phyloP scores from a whole-genome alignment of 1,284 basidiomycete species.

The Peniophora sp. region DNA sequence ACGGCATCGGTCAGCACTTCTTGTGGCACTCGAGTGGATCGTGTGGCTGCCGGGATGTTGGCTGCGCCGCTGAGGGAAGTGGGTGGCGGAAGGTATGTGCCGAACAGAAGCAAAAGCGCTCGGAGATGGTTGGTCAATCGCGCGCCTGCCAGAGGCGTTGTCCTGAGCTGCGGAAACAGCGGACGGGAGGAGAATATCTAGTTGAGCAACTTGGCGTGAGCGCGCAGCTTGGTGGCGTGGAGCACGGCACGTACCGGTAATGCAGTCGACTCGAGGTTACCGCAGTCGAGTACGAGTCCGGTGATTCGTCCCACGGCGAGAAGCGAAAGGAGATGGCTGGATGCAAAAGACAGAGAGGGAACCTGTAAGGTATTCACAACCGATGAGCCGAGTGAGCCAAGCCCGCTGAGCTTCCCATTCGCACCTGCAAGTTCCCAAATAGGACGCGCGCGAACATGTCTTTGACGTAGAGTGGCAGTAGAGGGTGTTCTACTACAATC shows the following conservation, averaged over 20 bases:
- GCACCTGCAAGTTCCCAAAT: constrained; percentile 85
- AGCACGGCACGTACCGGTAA: constrained; percentile 60
- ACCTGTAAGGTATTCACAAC: constrained; percentile 43
- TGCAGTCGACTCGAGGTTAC: constrained; percentile 83
- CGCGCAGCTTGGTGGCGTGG: constrained; percentile 1
- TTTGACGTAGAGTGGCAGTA: constrained; percentile 82
- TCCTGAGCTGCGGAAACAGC: constrained; percentile 70
- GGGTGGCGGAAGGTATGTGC: constrained; percentile 72
- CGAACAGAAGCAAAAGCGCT: constrained; percentile 73
- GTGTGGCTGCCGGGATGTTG: constrained; percentile 54
- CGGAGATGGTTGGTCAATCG: constrained; percentile 71
- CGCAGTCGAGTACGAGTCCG: constrained; percentile 88
- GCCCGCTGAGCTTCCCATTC: constrained; percentile 9
- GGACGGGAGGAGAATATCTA: constrained; percentile 88
- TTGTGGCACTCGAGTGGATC: constrained; percentile 59
- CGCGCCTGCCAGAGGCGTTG: constrained; percentile 77
- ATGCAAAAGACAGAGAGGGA: constrained; percentile 88
- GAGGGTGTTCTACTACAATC: constrained; percentile 84
- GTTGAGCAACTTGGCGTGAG: constrained; percentile 3
- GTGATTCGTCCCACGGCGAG: constrained; percentile 84
- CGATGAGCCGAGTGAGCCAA: constrained; percentile 4
- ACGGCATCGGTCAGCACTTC: constrained; percentile 67
- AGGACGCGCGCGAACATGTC: constrained; percentile 80
- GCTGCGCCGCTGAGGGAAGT: constrained; percentile 55
- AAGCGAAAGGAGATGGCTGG: constrained; percentile 78